Evolutionary conservation across 108 stramenopile genomes (phyloP).

Genomic region (Fistulifera pelliculosa): DNA sequence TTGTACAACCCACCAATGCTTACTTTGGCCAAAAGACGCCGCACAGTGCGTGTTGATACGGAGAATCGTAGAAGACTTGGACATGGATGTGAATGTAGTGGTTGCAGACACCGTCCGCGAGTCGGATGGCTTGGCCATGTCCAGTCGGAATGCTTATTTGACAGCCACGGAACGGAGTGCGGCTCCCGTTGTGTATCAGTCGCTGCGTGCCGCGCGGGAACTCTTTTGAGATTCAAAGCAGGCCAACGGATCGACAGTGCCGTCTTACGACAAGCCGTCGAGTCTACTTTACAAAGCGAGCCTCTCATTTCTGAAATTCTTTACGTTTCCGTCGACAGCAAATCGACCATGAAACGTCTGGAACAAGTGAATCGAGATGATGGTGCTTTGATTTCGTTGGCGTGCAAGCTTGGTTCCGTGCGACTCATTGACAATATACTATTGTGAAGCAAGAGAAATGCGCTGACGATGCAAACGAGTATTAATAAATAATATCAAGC

Average conservation of each 20-base stretch:
- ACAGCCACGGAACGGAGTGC: conserved; percentile 57
- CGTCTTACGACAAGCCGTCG: conserved; percentile 29
- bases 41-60: conserved; percentile 88
- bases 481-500: no score
- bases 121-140: conserved; percentile 92
- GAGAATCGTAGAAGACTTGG: conserved; percentile 78
- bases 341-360: conserved; percentile 65
- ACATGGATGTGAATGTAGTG: conserved; percentile 67
- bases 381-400: conserved; percentile 72
- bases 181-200: conserved; percentile 73
- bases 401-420: conserved; percentile 68
- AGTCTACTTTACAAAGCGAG: conserved; percentile 38
- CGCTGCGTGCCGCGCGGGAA: conserved; percentile 56
- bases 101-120: conserved; percentile 81
- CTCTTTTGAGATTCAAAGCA: conserved; percentile 12
- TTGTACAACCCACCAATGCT: conserved; percentile 83
- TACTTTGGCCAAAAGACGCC: conserved; percentile 99
- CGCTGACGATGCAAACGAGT: no score
- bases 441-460: conserved; percentile 20
- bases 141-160: conserved; percentile 93
- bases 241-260: conserved; percentile 5
- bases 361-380: conserved; percentile 26
- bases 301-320: conserved; percentile 73
- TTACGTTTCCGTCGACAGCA: conserved; percentile 73
- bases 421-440: conserved; percentile 88